These are phyloP conservation scores for Limnomonas spitsbergensis DNA, from an alignment of 139 green algal species.

Conservation along the genomic window DNA sequence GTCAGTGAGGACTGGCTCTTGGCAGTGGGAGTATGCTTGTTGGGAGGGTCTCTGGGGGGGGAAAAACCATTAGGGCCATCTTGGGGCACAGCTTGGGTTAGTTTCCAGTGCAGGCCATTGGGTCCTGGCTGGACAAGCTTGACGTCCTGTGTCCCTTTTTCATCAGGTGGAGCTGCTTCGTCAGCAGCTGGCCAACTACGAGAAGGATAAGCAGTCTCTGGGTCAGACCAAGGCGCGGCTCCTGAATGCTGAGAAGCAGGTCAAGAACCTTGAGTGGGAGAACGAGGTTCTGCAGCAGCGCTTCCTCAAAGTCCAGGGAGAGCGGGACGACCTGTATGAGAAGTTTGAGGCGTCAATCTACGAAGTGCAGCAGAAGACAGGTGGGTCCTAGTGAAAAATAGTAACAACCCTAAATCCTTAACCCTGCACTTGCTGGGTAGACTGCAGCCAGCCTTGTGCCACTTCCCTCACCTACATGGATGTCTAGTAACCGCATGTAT, in stretches of 20 bases:
- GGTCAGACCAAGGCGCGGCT: conserved; percentile 63
- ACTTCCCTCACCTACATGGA: neutral
- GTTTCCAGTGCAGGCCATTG: too few species aligned
- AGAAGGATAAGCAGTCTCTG: conserved; percentile 78
- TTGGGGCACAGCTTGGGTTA: too few species aligned
- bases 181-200: conserved; percentile 60
- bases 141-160: too few species aligned
- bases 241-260: conserved; percentile 68
- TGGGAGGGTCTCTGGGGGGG: too few species aligned
- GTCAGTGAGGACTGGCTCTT: too few species aligned
- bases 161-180: conserved; percentile 63
- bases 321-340: conserved; percentile 75
- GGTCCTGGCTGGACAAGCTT: too few species aligned
- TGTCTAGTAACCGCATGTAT: too few species aligned
- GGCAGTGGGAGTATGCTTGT: too few species aligned
- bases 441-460: neutral
- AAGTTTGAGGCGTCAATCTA: conserved; percentile 76
- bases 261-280: conserved; percentile 85
- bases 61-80: too few species aligned
- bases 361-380: conserved; percentile 75
- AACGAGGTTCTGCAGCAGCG: conserved; percentile 77
- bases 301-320: conserved; percentile 55
- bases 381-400: conserved; percentile 23
- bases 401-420: too few species aligned
- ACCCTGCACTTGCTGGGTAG: neutral